Conservation (phyloP, 768 basidiomycete genomes). For the Naganishia vaughanmartiniae region DNA sequence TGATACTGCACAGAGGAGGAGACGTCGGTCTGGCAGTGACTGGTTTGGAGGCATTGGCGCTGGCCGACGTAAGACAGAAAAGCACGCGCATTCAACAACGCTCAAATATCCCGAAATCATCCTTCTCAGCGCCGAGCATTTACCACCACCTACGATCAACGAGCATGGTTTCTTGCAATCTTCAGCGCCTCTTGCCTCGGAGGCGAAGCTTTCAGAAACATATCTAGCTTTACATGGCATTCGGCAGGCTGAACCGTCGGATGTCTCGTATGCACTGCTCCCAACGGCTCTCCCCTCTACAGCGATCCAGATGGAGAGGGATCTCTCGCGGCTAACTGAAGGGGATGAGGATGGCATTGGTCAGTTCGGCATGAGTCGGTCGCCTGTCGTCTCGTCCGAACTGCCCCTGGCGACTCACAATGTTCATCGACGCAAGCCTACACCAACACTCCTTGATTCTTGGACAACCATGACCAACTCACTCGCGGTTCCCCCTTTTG, state of each 20-base stretch:
- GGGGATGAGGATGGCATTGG: slow-evolving; percentile 2
- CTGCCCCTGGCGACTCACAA: not conserved
- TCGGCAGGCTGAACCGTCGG: not conserved
- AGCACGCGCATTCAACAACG: not conserved
- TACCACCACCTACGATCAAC: slow-evolving; percentile 10
- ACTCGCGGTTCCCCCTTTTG: slow-evolving; percentile 4
- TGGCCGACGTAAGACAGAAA: not conserved
- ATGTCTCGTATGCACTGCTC: not conserved
- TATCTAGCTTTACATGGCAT: slow-evolving; percentile 4
- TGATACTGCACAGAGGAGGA: not conserved
- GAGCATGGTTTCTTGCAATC: slow-evolving; percentile 18
- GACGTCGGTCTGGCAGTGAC: slow-evolving; percentile 13
- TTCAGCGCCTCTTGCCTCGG: not conserved
- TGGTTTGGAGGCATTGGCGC: slow-evolving; percentile 12
- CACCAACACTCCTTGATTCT: not conserved
- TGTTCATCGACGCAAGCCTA: not conserved
- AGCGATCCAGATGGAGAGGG: slow-evolving; percentile 8
- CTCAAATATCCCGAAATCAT: not conserved
- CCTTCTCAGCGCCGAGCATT: slow-evolving; percentile 15
- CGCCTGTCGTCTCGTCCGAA: not conserved
- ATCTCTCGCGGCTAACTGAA: slow-evolving; percentile 9
- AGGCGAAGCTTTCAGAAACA: not conserved
- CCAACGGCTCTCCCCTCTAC: no score
- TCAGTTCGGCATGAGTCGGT: not conserved
- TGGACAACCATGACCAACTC: not conserved